Percentiles rank a stretch among this genome's conserved stretches.
Evolutionary conservation across 345 rosid genomes (phyloP).

Genomic region (Eucalyptus sp.): DNA sequence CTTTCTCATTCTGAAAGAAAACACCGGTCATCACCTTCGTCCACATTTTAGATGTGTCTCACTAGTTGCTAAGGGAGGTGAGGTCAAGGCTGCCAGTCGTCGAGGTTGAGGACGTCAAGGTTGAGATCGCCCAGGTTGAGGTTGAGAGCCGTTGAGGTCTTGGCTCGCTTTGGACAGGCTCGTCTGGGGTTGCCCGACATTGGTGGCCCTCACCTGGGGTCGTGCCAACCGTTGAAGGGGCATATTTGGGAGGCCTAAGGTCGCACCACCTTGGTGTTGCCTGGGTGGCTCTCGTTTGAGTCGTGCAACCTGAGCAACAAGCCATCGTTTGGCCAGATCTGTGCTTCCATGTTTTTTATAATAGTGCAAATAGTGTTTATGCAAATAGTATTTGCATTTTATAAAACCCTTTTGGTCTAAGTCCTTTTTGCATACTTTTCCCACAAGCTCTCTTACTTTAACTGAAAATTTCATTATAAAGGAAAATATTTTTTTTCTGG

Average conservation of each 20-base stretch:
- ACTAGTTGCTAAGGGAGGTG: neutral
- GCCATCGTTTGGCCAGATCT: neutral
- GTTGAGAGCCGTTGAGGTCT: neutral
- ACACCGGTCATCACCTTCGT: neutral
- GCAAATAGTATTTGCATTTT: neutral
- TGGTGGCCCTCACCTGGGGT: neutral
- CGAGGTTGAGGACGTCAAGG: neutral
- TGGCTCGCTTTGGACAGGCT: neutral
- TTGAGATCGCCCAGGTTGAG: neutral
- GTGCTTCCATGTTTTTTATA: neutral
- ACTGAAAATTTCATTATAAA: neutral
- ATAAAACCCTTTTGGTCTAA: neutral
- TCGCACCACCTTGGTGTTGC: neutral
- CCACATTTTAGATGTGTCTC: neutral
- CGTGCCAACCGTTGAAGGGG: neutral
- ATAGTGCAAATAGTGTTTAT: neutral
- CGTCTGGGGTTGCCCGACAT: neutral
- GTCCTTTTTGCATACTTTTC: neutral
- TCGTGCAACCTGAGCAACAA: neutral
- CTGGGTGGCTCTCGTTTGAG: neutral
- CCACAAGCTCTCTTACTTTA: neutral
- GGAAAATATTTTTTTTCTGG: rapidly evolving
- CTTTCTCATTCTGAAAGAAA: neutral
- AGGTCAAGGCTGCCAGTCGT: neutral
- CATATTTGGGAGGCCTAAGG: neutral